Evolutionary conservation across 1,284 basidiomycete species (phyloP), one percentile per base, ranked within the genome.

Genomic region (Ceratobasidium sp.): DNA sequence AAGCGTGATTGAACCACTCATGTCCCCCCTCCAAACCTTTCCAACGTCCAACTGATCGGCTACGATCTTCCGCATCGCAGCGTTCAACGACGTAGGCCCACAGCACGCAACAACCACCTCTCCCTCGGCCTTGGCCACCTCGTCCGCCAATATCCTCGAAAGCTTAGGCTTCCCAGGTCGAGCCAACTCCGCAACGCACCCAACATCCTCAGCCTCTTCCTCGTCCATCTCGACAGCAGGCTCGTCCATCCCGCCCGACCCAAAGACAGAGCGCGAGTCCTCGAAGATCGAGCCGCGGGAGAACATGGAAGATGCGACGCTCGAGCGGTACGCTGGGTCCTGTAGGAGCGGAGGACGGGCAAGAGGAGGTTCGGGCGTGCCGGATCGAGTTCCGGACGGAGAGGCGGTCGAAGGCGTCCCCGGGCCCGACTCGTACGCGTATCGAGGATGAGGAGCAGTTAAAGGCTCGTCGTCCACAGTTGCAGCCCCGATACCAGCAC

Each of bases 111-210:
- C 92, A 54, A 91, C 84, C 57, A 92, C 81, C 11, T 87, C 82
- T 5, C 91, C 92, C 77, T 84, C 80, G 3, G 90, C 85, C 7
- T 78, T 76, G 62, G 87, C 85, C 4, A 92, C 87, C 81, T 94
- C 93, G 72, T 92, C 90, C 15, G 86, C 85, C 19, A 95, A 80
- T 57, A 94, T 88, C 60, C 86, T 83, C 63, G 89, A 87, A 60
- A 94, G 81, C 78, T 88, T 90, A n/a, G 94, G 94, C 79, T 90
- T 89, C 0, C 94, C 94, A 0, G 89, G 87, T 54, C 89, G 85
- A 11, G 91, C 91, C 73, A 89, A 85, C 82, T 95, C 93, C 9
- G 91, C 86, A 50, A 95, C 84, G 19, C 89, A 80, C 27, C 85
- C 85, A 77, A 94, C 85, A 76, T 95, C 93, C 14, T 85, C 83